A percentile compares a stretch with the other conserved stretches of the same genome.
These are phyloP conservation scores for Schwanniomyces etchellsii DNA, from an alignment of 1,139 yeast genomes.

Conservation along the genomic window DNA sequence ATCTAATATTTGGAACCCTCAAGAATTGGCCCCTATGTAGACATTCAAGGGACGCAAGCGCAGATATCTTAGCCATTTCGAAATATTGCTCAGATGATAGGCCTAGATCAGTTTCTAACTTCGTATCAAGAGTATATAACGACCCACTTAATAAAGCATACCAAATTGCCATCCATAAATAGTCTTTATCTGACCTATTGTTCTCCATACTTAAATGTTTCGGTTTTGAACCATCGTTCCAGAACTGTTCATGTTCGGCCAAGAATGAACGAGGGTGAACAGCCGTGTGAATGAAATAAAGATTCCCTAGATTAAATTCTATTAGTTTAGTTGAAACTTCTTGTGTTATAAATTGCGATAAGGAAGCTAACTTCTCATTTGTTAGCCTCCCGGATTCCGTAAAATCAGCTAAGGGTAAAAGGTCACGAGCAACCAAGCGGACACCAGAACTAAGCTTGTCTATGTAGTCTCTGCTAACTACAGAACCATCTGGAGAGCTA, in stretches of 20 bases:
- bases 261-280: conserved; percentile 9
- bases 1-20: conserved; percentile 19
- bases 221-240: conserved; percentile 2
- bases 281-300: conserved; percentile 11
- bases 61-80: conserved; percentile 18
- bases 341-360: neutral
- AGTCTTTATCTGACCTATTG: conserved; percentile 10
- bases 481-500: neutral
- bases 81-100: conserved; percentile 6
- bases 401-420: too few species aligned
- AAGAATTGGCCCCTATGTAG: conserved; percentile 25
- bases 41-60: conserved; percentile 25
- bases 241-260: conserved; percentile 10
- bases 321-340: conserved; percentile 4
- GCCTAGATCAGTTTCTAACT: conserved; percentile 10
- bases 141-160: conserved; percentile 26
- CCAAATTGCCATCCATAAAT: conserved; percentile 24
- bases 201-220: conserved; percentile 6
- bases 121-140: conserved; percentile 20
- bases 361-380: neutral
- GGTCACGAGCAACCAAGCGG: neutral
- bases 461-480: neutral
- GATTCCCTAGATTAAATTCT: conserved; percentile 8
- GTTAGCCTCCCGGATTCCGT: too few species aligned
- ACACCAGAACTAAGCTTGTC: neutral